These are phyloP conservation scores for Sporisorium iseilematis-ciliati DNA, from an alignment of 1,284 basidiomycete species.

Conservation along the genomic window DNA sequence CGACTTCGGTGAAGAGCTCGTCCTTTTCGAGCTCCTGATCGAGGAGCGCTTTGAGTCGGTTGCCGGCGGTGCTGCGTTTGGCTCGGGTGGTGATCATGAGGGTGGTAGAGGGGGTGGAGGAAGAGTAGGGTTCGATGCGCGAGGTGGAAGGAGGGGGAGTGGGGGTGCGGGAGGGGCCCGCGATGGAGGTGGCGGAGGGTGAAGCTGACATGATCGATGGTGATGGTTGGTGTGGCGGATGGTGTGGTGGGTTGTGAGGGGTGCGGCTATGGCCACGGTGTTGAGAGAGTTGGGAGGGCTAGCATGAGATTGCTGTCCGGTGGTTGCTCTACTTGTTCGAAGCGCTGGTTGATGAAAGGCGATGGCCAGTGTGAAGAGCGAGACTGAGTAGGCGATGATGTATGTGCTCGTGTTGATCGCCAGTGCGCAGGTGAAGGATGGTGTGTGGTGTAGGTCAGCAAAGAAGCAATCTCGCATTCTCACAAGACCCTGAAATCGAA, in stretches of 20 bases:
- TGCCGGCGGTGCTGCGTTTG: constrained; percentile 54
- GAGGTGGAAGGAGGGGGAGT: constrained; percentile 15
- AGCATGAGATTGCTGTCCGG: background rate
- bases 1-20: constrained; percentile 64
- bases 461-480: background rate
- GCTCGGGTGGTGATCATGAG: constrained; percentile 49
- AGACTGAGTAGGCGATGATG: too few relatives aligned
- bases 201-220: constrained; percentile 18
- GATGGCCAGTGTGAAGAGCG: background rate
- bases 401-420: too few relatives aligned
- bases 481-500: background rate
- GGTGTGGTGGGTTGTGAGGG: background rate
- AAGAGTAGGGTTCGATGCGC: constrained; percentile 33
- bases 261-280: too few relatives aligned
- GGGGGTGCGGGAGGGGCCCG: constrained; percentile 10
- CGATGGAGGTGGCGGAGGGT: constrained; percentile 3
- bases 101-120: constrained; percentile 2
- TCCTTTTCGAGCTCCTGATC: constrained; percentile 64
- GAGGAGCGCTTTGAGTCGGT: constrained; percentile 62
- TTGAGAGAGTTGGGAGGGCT: background rate
- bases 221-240: background rate
- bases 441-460: background rate
- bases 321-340: too few relatives aligned
- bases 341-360: too few relatives aligned
- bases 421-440: background rate